Conservation (phyloP, 495 filamentous ascomycete species). For the Peziza echinospora region DNA sequence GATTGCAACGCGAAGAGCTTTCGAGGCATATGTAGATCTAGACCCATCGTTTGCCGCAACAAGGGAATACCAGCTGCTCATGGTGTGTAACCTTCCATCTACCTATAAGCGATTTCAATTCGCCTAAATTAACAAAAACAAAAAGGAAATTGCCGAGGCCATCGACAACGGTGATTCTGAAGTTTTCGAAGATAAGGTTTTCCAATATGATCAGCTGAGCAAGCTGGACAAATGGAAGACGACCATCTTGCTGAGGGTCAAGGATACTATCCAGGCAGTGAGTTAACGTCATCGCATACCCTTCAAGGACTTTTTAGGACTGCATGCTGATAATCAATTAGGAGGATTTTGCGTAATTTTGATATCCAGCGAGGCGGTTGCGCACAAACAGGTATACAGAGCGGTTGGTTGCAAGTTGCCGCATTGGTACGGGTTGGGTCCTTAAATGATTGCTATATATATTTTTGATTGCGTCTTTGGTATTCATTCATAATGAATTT, state of each 20-base stretch:
- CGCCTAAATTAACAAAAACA: background rate
- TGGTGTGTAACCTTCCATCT: conserved; percentile 6
- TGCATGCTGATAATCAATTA: too few species aligned
- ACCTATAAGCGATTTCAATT: background rate
- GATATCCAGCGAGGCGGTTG: too few species aligned
- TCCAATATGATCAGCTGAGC: conserved; percentile 69
- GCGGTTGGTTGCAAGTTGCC: too few species aligned
- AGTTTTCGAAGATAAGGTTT: conserved; percentile 62
- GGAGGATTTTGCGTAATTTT: background rate
- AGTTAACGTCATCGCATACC: too few species aligned
- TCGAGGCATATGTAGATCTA: conserved; percentile 62
- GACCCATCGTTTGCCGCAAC: conserved; percentile 53
- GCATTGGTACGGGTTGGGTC: too few species aligned
- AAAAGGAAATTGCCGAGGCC: conserved; percentile 41
- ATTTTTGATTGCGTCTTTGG: too few species aligned
- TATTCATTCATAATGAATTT: too few species aligned
- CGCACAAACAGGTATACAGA: too few species aligned
- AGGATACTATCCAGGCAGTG: conserved; percentile 26
- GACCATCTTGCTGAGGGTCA: conserved; percentile 57
- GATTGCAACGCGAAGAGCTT: conserved; percentile 50
- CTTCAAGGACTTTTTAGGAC: too few species aligned
- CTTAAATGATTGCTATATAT: too few species aligned
- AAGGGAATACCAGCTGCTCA: conserved; percentile 57
- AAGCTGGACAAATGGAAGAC: conserved; percentile 94
- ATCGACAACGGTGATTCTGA: conserved; percentile 56